A percentile compares a stretch with the other conserved stretches of the same genome.
These are phyloP conservation scores for Trametes gibbosa DNA, from an alignment of 768 basidiomycete species.

Conservation along the genomic window DNA sequence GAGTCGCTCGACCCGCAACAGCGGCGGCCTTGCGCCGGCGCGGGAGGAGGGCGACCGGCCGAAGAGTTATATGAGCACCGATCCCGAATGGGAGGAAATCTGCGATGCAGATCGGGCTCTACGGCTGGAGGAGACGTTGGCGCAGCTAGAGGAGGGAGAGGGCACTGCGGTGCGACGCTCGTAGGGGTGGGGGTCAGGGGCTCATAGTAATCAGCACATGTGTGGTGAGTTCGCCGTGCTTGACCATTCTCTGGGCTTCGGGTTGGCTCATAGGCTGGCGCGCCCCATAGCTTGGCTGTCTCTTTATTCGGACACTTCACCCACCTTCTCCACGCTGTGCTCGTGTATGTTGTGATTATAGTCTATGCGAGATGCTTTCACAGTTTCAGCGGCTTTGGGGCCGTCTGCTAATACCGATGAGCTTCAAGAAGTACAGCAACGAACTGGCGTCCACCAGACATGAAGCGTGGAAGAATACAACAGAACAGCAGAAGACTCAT, in stretches of 20 bases:
- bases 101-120: slow-evolving; percentile 52
- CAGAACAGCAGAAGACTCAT: no score
- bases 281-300: neutral
- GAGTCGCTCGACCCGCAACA: slow-evolving; percentile 14
- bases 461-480: no score
- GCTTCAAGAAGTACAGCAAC: no score
- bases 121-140: slow-evolving; percentile 55
- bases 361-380: no score
- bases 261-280: neutral
- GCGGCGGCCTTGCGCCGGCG: slow-evolving; percentile 24
- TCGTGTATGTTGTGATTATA: slow-evolving; percentile 14
- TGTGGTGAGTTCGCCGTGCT: neutral
- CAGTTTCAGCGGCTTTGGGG: no score
- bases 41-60: slow-evolving; percentile 38
- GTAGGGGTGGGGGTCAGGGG: neutral
- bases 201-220: slow-evolving; percentile 2
- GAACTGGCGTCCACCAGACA: no score
- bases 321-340: neutral
- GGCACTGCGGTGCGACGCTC: no score
- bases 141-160: slow-evolving; percentile 34
- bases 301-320: neutral
- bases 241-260: neutral
- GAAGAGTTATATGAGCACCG: slow-evolving; percentile 52
- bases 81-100: slow-evolving; percentile 56
- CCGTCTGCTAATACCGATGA: no score